Conservation (phyloP, 345 rosid genomes). For the Xanthoceras sorbifolium region DNA sequence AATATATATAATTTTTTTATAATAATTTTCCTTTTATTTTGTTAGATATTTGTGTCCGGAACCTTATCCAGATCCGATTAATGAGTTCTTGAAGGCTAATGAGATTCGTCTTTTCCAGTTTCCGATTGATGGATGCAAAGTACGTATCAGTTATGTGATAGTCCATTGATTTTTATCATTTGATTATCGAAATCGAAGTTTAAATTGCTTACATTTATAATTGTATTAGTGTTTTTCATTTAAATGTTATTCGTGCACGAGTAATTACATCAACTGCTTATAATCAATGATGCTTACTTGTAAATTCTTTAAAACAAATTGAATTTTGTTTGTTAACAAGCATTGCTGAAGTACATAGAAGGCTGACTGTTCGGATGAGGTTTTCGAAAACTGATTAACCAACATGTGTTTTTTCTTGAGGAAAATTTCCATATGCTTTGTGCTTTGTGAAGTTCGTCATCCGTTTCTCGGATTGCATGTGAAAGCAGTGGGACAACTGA, state of each 20-base stretch:
- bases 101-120: conserved; percentile 71
- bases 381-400: not conserved
- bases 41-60: conserved; percentile 72
- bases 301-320: not conserved
- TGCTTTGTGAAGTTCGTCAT: not conserved
- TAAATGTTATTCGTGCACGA: not conserved
- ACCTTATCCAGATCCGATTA: conserved; percentile 58
- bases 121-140: conserved; percentile 78
- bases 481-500: not conserved
- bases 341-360: not conserved
- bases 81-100: conserved; percentile 54
- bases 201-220: not conserved
- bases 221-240: not conserved
- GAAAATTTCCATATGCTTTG: not conserved
- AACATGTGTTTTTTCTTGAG: not conserved
- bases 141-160: conserved; percentile 16
- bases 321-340: not conserved
- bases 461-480: not conserved
- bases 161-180: not conserved
- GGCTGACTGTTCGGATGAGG: not conserved
- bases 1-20: not conserved
- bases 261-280: too few relatives aligned
- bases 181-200: not conserved
- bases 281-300: not conserved
- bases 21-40: not conserved